phyloP scores from a whole-genome alignment of 129 eudicot genomes.

The Arctium minus region DNA sequence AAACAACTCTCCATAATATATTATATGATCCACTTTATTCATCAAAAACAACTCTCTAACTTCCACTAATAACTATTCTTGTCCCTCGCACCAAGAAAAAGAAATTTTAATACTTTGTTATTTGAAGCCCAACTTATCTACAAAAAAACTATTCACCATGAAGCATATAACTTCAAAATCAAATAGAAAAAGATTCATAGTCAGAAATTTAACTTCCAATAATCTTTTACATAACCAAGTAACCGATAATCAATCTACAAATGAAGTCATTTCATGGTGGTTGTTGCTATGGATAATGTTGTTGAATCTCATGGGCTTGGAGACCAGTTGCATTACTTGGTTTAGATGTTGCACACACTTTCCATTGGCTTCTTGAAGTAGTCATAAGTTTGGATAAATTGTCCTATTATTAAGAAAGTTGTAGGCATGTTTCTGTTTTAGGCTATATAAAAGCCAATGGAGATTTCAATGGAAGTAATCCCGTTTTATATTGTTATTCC shows the following conservation, averaged over 20 bases:
- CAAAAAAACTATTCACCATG: background rate
- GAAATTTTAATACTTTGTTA: background rate
- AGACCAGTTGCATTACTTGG: background rate
- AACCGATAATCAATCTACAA: background rate
- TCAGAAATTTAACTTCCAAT: background rate
- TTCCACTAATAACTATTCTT: background rate
- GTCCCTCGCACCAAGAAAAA: background rate
- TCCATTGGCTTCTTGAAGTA: background rate
- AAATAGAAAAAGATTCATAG: background rate
- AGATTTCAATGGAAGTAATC: background rate
- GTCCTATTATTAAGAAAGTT: background rate
- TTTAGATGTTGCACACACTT: background rate
- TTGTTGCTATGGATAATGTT: background rate
- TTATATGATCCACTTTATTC: background rate
- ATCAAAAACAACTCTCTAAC: background rate
- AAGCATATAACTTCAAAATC: background rate
- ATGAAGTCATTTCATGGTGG: background rate
- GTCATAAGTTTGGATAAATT: background rate
- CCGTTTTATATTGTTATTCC: background rate
- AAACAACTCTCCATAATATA: background rate
- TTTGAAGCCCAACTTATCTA: background rate
- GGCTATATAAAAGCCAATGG: background rate
- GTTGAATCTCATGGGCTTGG: background rate
- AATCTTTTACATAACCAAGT: background rate
- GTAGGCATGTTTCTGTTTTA: background rate